Base-by-base conservation (phyloP, 1,139 yeast species). In the Hyphopichia wangnamkhiaoensis region DNA sequence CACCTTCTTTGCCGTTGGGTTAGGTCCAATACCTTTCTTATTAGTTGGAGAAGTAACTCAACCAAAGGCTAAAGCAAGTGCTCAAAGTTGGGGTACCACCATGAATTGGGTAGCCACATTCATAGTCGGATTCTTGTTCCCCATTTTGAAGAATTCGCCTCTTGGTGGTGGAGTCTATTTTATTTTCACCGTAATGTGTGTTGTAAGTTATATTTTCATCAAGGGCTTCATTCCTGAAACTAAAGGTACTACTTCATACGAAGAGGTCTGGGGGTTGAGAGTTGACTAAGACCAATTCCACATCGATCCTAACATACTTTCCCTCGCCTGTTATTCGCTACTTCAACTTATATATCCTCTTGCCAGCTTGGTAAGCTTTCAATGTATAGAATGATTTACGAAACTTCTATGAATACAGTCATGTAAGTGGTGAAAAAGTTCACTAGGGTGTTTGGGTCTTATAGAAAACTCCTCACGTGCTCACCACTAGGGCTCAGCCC, bases 11-110 rank as follows among this genome's bases (percentile, higher is more conserved):
- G 98, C 97, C 0, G 66, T 85, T 34, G 98, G 98, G 0, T 61
- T 90, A 45, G 98, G 98, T 0, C 98, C 98, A 12, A 88, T 93
- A 37, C 98, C 98, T 25, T 91, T 91, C 63, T 66, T 91, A 48
- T 65, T 91, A 43, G 84, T 93, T n/a, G 80, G 95, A 7, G 98
- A 93, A 58, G 82, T 91, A 15, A 84, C 96, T 0, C 95, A 89
- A 42, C 70, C 79, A 2, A 79, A 79, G 40, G 94, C 93, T 3
- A 84, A 82, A 42, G 94, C 91, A 2, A 72, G 81, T 36, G 97
- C 98, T 1, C 98, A 93, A 62, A 84, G 95, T 56, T 84, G 89
- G 73, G 98, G 96, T 8, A 87, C 94, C 0, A 80, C 90, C 10
- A 79, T 89, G 68, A 93, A 91, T 60, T 91, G 98, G 97, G 52